A percentile compares a stretch with the other conserved stretches of the same genome.
Conservation (phyloP, 306 rosid species). For the Fragaria nilgerrensis region DNA sequence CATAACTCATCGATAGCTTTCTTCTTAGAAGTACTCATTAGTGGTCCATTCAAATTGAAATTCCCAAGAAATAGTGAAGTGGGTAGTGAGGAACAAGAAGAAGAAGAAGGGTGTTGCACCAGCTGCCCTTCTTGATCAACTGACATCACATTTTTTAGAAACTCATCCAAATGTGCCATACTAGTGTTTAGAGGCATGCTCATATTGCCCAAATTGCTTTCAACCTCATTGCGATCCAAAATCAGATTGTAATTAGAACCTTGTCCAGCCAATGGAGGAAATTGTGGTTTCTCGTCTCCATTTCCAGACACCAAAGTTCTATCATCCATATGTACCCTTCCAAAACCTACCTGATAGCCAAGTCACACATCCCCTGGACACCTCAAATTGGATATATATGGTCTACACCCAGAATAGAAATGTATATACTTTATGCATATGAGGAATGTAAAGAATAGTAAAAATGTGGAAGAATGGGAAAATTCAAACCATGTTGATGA, state of each 20-base stretch:
- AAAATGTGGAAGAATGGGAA: background rate
- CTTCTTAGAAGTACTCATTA: slow-evolving; percentile 11
- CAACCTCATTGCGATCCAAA: slow-evolving; percentile 33
- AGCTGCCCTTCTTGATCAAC: slow-evolving; percentile 33
- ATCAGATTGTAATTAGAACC: slow-evolving; percentile 27
- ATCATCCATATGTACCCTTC: slow-evolving; percentile 20
- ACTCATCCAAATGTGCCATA: slow-evolving; percentile 35
- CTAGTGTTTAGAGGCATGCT: slow-evolving; percentile 25
- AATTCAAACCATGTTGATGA: background rate
- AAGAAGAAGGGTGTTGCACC: slow-evolving; percentile 37
- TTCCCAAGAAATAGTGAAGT: slow-evolving; percentile 26
- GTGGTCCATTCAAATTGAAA: slow-evolving; percentile 23
- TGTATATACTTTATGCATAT: no score
- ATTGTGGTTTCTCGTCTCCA: slow-evolving; percentile 23
- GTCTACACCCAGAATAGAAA: background rate
- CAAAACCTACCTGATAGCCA: background rate
- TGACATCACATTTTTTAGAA: slow-evolving; percentile 30
- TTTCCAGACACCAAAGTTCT: slow-evolving; percentile 31
- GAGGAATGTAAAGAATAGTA: background rate
- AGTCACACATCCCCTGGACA: background rate
- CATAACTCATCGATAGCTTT: slow-evolving; percentile 25
- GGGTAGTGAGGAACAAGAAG: slow-evolving; percentile 17
- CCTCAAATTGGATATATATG: background rate
- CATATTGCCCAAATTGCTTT: slow-evolving; percentile 33
- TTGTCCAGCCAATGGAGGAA: slow-evolving; percentile 21